These are phyloP conservation scores for Mycena chlorophos DNA, from an alignment of 768 basidiomycete species.

Conservation along the genomic window DNA sequence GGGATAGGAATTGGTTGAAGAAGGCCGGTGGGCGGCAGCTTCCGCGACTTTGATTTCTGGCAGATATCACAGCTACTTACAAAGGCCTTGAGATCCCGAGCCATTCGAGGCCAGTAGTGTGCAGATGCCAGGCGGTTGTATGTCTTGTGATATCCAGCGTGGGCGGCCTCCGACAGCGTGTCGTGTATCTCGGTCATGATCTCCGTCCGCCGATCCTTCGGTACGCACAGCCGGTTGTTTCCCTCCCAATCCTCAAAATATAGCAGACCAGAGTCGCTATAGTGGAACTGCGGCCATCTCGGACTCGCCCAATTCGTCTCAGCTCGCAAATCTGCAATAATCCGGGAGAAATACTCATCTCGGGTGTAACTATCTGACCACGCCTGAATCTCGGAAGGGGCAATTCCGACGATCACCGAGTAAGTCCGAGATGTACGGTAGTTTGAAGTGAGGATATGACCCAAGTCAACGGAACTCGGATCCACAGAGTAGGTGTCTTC, in stretches of 20 bases:
- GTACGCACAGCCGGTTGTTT: conserved; percentile 32
- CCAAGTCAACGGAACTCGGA: neutral
- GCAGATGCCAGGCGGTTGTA: conserved; percentile 24
- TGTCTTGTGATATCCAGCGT: conserved; percentile 30
- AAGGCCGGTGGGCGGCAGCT: conserved; percentile 33
- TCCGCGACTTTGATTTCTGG: conserved; percentile 28
- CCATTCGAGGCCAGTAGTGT: conserved; percentile 38
- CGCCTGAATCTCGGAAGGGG: neutral
- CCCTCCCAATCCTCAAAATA: conserved; percentile 29
- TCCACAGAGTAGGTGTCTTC: neutral
- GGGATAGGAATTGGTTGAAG: conserved; percentile 38
- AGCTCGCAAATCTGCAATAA: conserved; percentile 1
- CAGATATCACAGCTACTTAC: conserved; percentile 29
- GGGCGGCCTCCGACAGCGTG: conserved; percentile 26
- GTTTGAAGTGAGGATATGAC: neutral
- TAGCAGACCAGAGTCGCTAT: conserved; percentile 18
- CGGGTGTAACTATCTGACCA: neutral
- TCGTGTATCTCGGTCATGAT: conserved; percentile 31
- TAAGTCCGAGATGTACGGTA: neutral
- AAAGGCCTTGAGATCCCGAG: conserved; percentile 24
- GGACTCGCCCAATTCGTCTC: conserved; percentile 8
- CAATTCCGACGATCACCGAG: conserved; percentile 1
- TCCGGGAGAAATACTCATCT: conserved; percentile 1
- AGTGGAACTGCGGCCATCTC: conserved; percentile 9
- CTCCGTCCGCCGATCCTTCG: conserved; percentile 10